phyloP scores from a whole-genome alignment of 192 early-diverging fungal genomes.

The Coemansia sp. region DNA sequence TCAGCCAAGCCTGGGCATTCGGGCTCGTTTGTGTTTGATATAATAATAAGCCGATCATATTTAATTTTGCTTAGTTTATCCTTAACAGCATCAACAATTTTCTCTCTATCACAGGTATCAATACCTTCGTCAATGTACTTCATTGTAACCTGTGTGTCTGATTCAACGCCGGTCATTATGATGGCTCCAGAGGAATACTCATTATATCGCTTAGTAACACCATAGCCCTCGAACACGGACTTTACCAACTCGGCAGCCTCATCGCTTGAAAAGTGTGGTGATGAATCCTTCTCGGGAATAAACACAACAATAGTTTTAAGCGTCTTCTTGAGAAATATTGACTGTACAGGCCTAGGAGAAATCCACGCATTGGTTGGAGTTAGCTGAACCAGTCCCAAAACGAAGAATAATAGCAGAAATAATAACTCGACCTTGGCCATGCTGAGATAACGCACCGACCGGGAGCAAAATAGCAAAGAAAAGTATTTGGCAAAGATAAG shows the following conservation, averaged over 20 bases:
- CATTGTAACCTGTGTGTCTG: neutral
- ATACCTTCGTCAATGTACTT: neutral
- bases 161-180: neutral
- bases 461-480: no score
- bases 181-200: constrained; percentile 4
- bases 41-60: neutral
- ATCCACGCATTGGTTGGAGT: no score
- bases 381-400: no score
- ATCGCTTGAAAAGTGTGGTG: neutral
- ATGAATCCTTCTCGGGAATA: neutral
- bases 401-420: no score
- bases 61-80: neutral
- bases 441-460: no score
- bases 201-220: neutral
- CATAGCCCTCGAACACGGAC: neutral
- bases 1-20: neutral
- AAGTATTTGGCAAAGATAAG: no score
- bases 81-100: neutral
- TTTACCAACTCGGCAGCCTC: neutral
- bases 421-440: no score
- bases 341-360: no score
- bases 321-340: neutral
- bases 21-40: neutral
- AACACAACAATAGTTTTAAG: constrained; percentile 1
- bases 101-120: neutral